Evolutionary conservation across 257 asterid genomes (phyloP), one percentile per base, ranked within the genome.

Genomic region (Solanum ossicruentum): DNA sequence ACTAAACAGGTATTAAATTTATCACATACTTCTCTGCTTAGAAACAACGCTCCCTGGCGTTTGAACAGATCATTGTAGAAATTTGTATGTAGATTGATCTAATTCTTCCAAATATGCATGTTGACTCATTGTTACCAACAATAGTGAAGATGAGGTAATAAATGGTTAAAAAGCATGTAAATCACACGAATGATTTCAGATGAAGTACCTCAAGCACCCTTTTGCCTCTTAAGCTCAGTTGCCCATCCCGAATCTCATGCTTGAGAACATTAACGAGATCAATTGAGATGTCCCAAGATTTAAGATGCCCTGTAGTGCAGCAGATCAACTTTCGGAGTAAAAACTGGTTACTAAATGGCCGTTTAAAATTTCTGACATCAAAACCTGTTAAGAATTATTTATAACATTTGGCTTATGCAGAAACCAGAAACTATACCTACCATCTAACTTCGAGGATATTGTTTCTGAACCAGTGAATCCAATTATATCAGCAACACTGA

Each of bases 211-310:
- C 89, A 84, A 88, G 84, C 23, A 88, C 87, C 72, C 86, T 84
- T 86, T 88, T 88, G 71, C 90, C 90, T 56, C 90, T 86, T 56
- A 88, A 88, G 55, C 89, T 88, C 85, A 88, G 82, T 45, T 84
- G 89, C 45, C 90, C 90, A 84, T 88, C 90, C 47, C 89, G 88
- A 86, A 88, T 88, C 80, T 88, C 90, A 86, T 88, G 87, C 75
- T 88, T 88, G 82, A 88, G 90, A 80, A 88, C 88, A 81, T 86
- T 88, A 45, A 88, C 88, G 70, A 88, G 88, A 84, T 88, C 90
- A 81, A 86, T 82, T 71, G 90, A 84, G 67, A 86, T 86, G 72
- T 86, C 90, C 88, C 88, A 84, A 43, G 85, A 86, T 79, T 88
- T 88, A 41, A 84, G 67, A 82, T 28, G 83, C 18, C 90, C 90